phyloP scores from a whole-genome alignment of 2,329 filamentous ascomycete genomes.

The Didymella segeticola region DNA sequence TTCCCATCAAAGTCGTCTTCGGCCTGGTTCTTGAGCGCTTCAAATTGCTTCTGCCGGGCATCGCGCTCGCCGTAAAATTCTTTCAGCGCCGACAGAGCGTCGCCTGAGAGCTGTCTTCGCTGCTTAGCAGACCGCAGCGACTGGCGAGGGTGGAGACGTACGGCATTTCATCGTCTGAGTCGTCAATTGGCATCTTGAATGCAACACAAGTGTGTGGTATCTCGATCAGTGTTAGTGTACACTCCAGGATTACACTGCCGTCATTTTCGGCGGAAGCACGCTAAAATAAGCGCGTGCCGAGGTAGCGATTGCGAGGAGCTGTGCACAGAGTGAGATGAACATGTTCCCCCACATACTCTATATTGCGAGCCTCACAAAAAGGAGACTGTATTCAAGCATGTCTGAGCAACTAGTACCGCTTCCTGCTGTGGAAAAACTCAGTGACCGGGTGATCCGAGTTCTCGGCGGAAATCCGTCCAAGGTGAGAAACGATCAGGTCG shows the following conservation, averaged over 20 bases:
- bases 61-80: slow-evolving; percentile 79
- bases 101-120: slow-evolving; percentile 67
- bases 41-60: slow-evolving; percentile 69
- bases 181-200: slow-evolving; percentile 34
- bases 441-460: slow-evolving; percentile 79
- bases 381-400: slow-evolving; percentile 57
- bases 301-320: slow-evolving; percentile 21
- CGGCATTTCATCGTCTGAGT: slow-evolving; percentile 46
- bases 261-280: slow-evolving; percentile 14
- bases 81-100: slow-evolving; percentile 72
- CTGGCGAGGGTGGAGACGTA: slow-evolving; percentile 24
- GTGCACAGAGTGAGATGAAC: slow-evolving; percentile 15
- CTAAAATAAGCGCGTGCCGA: slow-evolving; percentile 25
- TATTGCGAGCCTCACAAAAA: slow-evolving; percentile 24
- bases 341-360: slow-evolving; percentile 36
- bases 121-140: slow-evolving; percentile 23
- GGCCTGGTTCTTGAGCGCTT: slow-evolving; percentile 68
- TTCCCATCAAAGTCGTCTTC: slow-evolving; percentile 61
- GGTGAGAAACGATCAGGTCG: slow-evolving; percentile 50
- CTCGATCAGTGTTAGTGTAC: slow-evolving; percentile 32
- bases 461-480: slow-evolving; percentile 91
- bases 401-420: slow-evolving; percentile 68
- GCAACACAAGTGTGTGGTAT: slow-evolving; percentile 10
- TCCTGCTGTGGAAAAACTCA: slow-evolving; percentile 78
- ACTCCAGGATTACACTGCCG: background rate